Conservation (phyloP, 805 yeast genomes). For the Hanseniaspora hatyaiensis region DNA sequence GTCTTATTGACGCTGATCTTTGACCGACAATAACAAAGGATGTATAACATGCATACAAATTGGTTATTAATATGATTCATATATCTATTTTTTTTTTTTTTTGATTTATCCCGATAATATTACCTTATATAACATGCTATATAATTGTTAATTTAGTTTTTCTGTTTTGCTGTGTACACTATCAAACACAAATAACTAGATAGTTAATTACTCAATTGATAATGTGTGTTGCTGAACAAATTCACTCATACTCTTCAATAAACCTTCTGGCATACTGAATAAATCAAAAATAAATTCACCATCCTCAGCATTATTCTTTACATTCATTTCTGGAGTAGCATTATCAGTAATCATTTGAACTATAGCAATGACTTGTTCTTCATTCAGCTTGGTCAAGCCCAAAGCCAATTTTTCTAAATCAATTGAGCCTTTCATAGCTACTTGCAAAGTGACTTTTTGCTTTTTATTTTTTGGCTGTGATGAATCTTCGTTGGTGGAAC, state of each 20-base stretch:
- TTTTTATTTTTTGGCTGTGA: constrained; percentile 17
- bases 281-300: constrained; percentile 97
- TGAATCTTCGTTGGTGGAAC: constrained; percentile 14
- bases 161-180: too few species aligned
- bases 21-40: too few species aligned
- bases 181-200: too few species aligned
- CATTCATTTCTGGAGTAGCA: constrained; percentile 86
- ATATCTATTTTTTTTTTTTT: not conserved
- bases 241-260: constrained; percentile 88
- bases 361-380: constrained; percentile 85
- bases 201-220: not conserved
- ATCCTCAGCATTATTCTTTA: constrained; percentile 87
- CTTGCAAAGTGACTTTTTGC: constrained; percentile 27
- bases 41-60: too few species aligned
- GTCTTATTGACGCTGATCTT: too few species aligned
- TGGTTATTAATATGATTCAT: too few species aligned
- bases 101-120: too few species aligned
- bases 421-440: constrained; percentile 55
- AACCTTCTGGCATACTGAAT: constrained; percentile 80
- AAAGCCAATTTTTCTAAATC: constrained; percentile 86
- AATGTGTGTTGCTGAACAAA: constrained; percentile 61
- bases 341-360: constrained; percentile 98
- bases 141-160: too few species aligned
- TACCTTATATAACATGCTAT: too few species aligned
- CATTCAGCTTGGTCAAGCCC: constrained; percentile 74